phyloP scores from a whole-genome alignment of 345 rosid genomes.

The Gossypium herbaceum region DNA sequence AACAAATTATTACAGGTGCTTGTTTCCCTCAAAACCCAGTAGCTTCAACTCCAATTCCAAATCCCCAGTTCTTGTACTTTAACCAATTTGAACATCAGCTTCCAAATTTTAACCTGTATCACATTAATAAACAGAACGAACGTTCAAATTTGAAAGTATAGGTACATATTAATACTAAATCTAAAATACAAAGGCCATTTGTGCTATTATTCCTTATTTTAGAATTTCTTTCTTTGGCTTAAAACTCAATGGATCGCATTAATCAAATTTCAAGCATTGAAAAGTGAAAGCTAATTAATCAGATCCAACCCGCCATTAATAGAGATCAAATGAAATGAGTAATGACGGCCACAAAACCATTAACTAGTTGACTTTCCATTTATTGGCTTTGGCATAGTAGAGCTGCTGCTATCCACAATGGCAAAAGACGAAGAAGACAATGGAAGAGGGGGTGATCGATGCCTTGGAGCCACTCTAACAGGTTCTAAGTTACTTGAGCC shows the following conservation, averaged over 20 bases:
- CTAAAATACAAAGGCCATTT: no score
- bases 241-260: background rate
- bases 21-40: background rate
- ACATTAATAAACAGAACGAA: no score
- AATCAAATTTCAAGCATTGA: background rate
- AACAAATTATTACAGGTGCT: background rate
- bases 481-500: conserved; percentile 35
- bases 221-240: background rate
- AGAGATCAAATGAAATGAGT: background rate
- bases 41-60: conserved; percentile 11
- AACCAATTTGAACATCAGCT: background rate
- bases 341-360: background rate
- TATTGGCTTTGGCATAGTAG: background rate
- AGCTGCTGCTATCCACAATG: background rate
- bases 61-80: background rate
- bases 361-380: background rate
- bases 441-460: conserved; percentile 14
- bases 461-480: conserved; percentile 43
- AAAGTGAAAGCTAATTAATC: background rate
- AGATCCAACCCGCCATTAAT: background rate
- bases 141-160: no score
- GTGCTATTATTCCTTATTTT: background rate
- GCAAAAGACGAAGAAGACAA: background rate
- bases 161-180: no score
- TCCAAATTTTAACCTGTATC: no score